Percentiles rank a stretch among this genome's conserved stretches.
Conservation (phyloP, 768 basidiomycete genomes). For the Aureoboletus auriporus region DNA sequence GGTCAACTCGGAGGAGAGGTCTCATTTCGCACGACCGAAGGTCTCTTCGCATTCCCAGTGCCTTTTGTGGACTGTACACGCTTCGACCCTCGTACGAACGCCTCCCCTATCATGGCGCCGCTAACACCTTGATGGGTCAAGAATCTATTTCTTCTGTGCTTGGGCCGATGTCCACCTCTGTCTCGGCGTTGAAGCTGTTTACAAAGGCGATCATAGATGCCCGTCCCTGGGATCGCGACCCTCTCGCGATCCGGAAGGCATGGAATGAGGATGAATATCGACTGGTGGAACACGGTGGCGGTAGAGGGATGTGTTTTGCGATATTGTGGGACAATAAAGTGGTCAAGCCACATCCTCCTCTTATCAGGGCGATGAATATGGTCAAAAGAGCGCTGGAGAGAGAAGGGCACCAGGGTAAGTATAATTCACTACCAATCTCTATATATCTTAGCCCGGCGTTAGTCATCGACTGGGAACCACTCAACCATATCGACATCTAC, state of each 20-base stretch:
- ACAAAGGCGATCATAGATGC: constrained; percentile 34
- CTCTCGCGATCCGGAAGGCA: constrained; percentile 49
- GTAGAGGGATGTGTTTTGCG: constrained; percentile 49
- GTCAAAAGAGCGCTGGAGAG: constrained; percentile 54
- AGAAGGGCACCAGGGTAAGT: constrained; percentile 64
- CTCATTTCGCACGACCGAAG: constrained; percentile 28
- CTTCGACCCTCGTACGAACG: constrained; percentile 70
- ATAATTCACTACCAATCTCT: not conserved
- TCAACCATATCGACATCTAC: constrained; percentile 41
- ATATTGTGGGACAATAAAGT: constrained; percentile 67
- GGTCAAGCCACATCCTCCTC: constrained; percentile 60
- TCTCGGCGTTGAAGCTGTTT: constrained; percentile 56
- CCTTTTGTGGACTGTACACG: constrained; percentile 68
- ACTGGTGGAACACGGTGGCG: constrained; percentile 56
- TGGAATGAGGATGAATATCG: constrained; percentile 61
- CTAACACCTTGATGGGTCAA: constrained; percentile 67
- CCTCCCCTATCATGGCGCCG: constrained; percentile 63
- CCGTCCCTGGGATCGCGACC: constrained; percentile 66
- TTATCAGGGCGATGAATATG: constrained; percentile 55
- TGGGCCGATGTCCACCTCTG: constrained; percentile 67
- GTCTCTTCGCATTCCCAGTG: constrained; percentile 70
- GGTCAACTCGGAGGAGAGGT: not conserved
- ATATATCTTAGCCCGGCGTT: not conserved
- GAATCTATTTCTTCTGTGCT: constrained; percentile 72
- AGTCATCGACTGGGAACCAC: constrained; percentile 66